phyloP scores from a whole-genome alignment of 768 basidiomycete genomes.

The Pholiota conissans region DNA sequence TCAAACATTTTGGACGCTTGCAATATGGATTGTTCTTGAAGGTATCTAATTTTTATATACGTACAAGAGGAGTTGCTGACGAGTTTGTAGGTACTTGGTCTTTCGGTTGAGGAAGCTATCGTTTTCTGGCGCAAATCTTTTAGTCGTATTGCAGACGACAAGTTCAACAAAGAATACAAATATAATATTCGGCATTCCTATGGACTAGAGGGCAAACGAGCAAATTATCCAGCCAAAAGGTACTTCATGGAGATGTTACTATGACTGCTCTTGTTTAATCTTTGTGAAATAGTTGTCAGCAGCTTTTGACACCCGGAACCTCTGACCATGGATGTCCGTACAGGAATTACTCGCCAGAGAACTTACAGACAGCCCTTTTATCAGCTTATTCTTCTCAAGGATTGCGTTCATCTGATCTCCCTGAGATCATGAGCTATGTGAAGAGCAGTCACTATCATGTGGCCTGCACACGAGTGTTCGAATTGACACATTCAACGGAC shows the following conservation, averaged over 20 bases:
- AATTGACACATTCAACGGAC: conserved; percentile 75
- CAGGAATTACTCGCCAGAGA: conserved; percentile 83
- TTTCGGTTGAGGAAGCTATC: conserved; percentile 93
- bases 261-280: not conserved
- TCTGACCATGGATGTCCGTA: conserved; percentile 90
- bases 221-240: conserved; percentile 94
- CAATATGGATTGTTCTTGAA: conserved; percentile 96
- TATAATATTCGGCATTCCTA: conserved; percentile 97
- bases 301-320: conserved; percentile 69
- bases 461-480: conserved; percentile 96
- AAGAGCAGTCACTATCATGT: conserved; percentile 87
- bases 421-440: conserved; percentile 80
- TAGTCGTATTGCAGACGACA: conserved; percentile 79
- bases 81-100: conserved; percentile 73
- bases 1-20: conserved; percentile 90
- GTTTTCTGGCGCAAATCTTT: conserved; percentile 93
- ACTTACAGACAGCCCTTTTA: conserved; percentile 75
- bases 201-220: conserved; percentile 91
- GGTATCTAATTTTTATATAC: conserved; percentile 40
- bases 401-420: conserved; percentile 65
- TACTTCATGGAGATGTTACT: conserved; percentile 25
- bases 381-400: conserved; percentile 66
- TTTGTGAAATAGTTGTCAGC: conserved; percentile 69
- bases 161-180: conserved; percentile 96
- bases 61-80: not conserved